Evolutionary conservation across 441 rosid species (phyloP), one percentile per base, ranked within the genome.

Genomic region (Populus trichocarpa): DNA sequence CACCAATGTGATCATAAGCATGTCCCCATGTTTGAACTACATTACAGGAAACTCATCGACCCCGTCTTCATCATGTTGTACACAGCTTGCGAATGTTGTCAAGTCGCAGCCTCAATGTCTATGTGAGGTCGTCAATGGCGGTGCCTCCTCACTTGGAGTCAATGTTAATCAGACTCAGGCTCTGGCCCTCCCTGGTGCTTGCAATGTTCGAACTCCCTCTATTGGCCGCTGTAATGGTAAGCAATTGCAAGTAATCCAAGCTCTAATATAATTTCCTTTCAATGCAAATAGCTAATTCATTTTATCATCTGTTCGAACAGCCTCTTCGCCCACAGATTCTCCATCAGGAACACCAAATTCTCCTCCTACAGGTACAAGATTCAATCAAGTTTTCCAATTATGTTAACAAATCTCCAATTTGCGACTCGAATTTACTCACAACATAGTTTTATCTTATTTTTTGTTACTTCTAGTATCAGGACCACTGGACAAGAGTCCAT

Each of bases 191-290:
- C 97, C 97, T 25, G 75, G 59, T 4, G 90, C 87, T 57, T 92
- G 95, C 83, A 88, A 82, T 25, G 90, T 90, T 77, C 86, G 83
- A 80, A 85, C 90, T 28, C 90, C 91, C 40, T 84, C 91, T 2
- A 77, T 76, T 76, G 83, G 89, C 79, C 82, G 78, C 50, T 92
- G 97, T 88, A 84, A 73, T 23, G 89, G 86, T 82, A 42, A 77
- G 77, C 40, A 61, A 63, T 12, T 4, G 42, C 16, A 16, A 8
- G 13, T 13, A 14, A 10, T 14, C 12, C 25, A 2, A 26, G 16
- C 10, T 18, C 23, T 22, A 18, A 9, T n/a, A 10, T 69, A 7
- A 12, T 26, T 33, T 23, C 35, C 23, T 0, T 18, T 11, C 7
- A 30, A n/a, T 28, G 11, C 18, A 12, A 23, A 6, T 40, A 30